Conservation (phyloP, 2,329 filamentous ascomycete genomes). For the Phaeosphaeriaceae sp. region DNA sequence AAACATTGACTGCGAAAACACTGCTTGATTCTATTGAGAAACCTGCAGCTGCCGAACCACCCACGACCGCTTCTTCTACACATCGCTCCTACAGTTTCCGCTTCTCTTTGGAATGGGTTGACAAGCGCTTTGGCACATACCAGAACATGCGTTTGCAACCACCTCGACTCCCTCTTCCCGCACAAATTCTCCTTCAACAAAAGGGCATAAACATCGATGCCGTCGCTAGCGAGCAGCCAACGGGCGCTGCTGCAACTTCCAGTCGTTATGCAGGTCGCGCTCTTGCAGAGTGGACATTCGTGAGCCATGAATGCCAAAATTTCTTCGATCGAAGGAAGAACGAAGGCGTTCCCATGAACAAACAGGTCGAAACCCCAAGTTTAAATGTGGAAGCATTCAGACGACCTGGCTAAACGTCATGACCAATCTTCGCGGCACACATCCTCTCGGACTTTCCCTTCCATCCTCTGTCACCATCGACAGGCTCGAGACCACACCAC, state of each 20-base stretch:
- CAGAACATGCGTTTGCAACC: conserved; percentile 69
- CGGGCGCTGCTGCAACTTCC: conserved; percentile 44
- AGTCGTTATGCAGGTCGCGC: conserved; percentile 73
- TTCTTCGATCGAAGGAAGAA: conserved; percentile 78
- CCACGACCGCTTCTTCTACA: conserved; percentile 57
- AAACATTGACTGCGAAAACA: conserved; percentile 12
- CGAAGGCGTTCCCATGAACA: conserved; percentile 72
- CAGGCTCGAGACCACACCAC: no score
- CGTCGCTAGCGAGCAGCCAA: conserved; percentile 42
- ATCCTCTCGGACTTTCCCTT: conserved; percentile 4
- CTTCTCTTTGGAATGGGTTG: conserved; percentile 73
- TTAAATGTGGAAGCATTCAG: conserved; percentile 69
- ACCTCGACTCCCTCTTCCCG: conserved; percentile 72
- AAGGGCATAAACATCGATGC: conserved; percentile 38
- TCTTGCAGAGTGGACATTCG: conserved; percentile 77
- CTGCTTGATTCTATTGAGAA: conserved; percentile 13
- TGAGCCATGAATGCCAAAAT: conserved; percentile 79
- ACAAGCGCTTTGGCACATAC: conserved; percentile 61
- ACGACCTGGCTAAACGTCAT: conserved; percentile 44
- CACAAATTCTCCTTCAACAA: conserved; percentile 67
- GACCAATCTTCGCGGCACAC: conserved; percentile 1
- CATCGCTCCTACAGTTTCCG: conserved; percentile 71
- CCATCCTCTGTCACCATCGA: no score
- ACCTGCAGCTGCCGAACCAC: conserved; percentile 11
- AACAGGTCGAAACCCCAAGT: conserved; percentile 72